Conservation (phyloP, 768 basidiomycete genomes). For the Rhodotorula kratochvilovae region DNA sequence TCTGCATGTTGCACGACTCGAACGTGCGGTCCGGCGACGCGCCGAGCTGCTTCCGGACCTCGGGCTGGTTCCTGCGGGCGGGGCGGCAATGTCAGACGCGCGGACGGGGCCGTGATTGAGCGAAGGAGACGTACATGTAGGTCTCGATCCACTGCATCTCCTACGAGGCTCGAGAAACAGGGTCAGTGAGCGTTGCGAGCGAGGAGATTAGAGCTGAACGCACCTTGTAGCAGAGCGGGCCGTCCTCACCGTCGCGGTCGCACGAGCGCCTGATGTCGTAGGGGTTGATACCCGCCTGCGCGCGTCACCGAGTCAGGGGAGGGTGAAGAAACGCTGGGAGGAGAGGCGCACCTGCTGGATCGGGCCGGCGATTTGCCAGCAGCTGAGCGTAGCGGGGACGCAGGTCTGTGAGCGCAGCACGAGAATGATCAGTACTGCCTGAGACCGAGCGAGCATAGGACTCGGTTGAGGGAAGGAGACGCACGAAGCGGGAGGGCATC, state of each 20-base stretch:
- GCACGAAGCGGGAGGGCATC: conserved; percentile 59
- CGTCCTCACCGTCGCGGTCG: conserved; percentile 63
- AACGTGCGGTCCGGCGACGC: conserved; percentile 61
- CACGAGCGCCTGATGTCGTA: conserved; percentile 77
- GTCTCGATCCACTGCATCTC: conserved; percentile 83
- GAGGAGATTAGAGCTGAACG: background rate
- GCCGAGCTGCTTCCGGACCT: conserved; percentile 73
- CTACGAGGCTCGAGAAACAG: background rate
- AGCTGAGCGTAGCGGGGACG: conserved; percentile 30
- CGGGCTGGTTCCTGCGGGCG: conserved; percentile 56
- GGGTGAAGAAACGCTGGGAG: too few species aligned
- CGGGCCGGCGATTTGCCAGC: conserved; percentile 63
- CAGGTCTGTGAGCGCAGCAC: too few species aligned
- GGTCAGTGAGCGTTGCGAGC: background rate
- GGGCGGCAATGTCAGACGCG: background rate
- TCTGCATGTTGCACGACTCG: conserved; percentile 61
- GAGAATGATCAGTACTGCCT: too few species aligned
- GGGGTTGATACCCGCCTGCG: conserved; percentile 67
- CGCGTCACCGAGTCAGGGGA: too few species aligned
- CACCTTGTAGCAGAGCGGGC: conserved; percentile 47
- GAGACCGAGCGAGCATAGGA: too few species aligned
- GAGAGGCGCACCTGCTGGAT: conserved; percentile 50
- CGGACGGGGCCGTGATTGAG: too few species aligned
- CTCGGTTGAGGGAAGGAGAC: conserved; percentile 50
- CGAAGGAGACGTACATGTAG: conserved; percentile 61